Conservation (phyloP, 495 filamentous ascomycete species). For the Halenospora varia region DNA sequence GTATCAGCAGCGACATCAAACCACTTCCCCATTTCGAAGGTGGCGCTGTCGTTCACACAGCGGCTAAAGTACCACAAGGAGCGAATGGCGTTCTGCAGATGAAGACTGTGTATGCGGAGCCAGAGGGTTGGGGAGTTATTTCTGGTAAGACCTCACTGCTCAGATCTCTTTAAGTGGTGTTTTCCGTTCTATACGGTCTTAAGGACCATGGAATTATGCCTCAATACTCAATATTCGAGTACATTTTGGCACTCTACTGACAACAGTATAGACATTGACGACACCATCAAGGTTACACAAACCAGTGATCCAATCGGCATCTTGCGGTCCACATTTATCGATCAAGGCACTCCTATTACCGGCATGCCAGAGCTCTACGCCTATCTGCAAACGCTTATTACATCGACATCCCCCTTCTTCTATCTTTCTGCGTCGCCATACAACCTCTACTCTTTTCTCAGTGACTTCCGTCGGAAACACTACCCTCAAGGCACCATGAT, state of each 20-base stretch:
- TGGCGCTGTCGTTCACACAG: conserved; percentile 38
- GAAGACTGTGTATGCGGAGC: conserved; percentile 68
- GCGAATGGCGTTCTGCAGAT: conserved; percentile 45
- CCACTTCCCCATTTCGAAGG: conserved; percentile 35
- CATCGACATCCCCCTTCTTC: conserved; percentile 70
- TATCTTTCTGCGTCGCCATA: conserved; percentile 95
- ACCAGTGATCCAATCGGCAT: conserved; percentile 77
- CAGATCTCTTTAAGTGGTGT: no score
- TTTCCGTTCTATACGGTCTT: no score
- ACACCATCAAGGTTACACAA: conserved; percentile 89
- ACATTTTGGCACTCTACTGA: no score
- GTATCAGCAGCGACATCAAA: conserved; percentile 60
- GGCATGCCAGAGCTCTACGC: conserved; percentile 86
- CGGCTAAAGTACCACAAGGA: conserved; percentile 43
- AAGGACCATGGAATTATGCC: no score
- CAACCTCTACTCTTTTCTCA: conserved; percentile 90
- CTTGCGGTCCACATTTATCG: conserved; percentile 76
- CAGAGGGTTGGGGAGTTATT: conserved; percentile 82
- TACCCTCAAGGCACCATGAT: conserved; percentile 78
- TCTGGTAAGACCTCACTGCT: no score
- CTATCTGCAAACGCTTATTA: conserved; percentile 49
- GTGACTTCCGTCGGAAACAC: conserved; percentile 59
- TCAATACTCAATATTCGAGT: no score
- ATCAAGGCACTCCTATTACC: conserved; percentile 60
- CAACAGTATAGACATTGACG: conserved; percentile 68